phyloP scores from a whole-genome alignment of 2,329 filamentous ascomycete species.

The Epichloe gansuensis region DNA sequence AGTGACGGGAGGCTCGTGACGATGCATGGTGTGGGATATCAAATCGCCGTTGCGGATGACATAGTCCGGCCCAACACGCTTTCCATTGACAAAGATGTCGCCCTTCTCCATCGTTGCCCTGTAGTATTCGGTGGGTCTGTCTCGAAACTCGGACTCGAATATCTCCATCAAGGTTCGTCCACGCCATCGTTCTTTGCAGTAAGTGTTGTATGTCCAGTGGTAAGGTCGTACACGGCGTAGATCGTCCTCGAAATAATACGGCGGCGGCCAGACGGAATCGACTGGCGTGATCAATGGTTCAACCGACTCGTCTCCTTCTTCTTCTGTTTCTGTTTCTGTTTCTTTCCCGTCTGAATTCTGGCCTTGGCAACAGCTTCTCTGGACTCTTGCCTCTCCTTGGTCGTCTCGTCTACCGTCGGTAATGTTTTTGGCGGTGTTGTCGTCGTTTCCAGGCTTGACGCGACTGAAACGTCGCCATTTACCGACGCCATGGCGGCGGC shows the following conservation, averaged over 20 bases:
- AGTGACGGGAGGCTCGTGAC: slow-evolving; percentile 89
- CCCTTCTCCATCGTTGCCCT: slow-evolving; percentile 70
- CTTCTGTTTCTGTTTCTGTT: background rate
- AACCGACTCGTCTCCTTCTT: background rate
- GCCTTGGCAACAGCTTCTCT: background rate
- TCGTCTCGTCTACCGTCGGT: slow-evolving; percentile 1
- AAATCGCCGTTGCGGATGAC: slow-evolving; percentile 79
- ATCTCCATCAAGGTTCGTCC: slow-evolving; percentile 72
- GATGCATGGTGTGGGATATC: slow-evolving; percentile 85
- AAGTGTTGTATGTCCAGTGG: slow-evolving; percentile 88
- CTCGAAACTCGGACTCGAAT: slow-evolving; percentile 84
- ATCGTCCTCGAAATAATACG: slow-evolving; percentile 75
- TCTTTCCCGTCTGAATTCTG: background rate
- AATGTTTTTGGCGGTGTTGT: background rate
- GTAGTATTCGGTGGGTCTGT: slow-evolving; percentile 79
- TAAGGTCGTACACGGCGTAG: slow-evolving; percentile 78
- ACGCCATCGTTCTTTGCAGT: slow-evolving; percentile 88
- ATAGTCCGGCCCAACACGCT: slow-evolving; percentile 53
- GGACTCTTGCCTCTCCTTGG: background rate
- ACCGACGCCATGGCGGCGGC: slow-evolving; percentile 8
- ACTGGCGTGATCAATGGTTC: slow-evolving; percentile 1
- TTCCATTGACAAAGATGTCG: slow-evolving; percentile 68
- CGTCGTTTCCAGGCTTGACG: slow-evolving; percentile 6
- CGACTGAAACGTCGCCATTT: slow-evolving; percentile 1
- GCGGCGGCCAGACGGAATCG: slow-evolving; percentile 35